Percentiles rank a stretch among this genome's conserved stretches.
Conservation (phyloP, 768 basidiomycete genomes). For the Auriscalpium microsporum region DNA sequence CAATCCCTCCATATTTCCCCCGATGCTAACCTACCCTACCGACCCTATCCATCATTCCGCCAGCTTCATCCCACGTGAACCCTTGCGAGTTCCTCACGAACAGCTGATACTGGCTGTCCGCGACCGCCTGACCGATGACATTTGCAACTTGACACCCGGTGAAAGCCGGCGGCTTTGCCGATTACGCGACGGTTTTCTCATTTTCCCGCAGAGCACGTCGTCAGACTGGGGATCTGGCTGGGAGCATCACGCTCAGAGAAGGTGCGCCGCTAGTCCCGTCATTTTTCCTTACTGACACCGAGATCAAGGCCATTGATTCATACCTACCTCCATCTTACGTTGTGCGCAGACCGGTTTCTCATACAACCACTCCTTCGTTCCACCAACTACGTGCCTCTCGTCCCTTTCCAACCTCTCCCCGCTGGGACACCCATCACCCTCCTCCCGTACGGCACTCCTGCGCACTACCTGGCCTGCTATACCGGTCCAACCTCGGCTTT, state of each 20-base stretch:
- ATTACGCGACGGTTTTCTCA: slow-evolving; percentile 56
- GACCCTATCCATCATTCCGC: slow-evolving; percentile 3
- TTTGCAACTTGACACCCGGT: slow-evolving; percentile 22
- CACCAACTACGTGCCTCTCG: slow-evolving; percentile 51
- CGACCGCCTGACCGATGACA: slow-evolving; percentile 41
- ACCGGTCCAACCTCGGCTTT: slow-evolving; percentile 56
- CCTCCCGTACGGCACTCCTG: slow-evolving; percentile 63
- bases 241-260: slow-evolving; percentile 44
- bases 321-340: slow-evolving; percentile 28
- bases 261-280: slow-evolving; percentile 25
- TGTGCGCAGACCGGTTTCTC: slow-evolving; percentile 35
- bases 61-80: slow-evolving; percentile 35
- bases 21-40: slow-evolving; percentile 3
- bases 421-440: slow-evolving; percentile 62
- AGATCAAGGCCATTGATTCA: slow-evolving; percentile 47
- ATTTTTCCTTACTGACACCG: slow-evolving; percentile 10
- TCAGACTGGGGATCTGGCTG: slow-evolving; percentile 62
- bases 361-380: slow-evolving; percentile 55
- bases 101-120: slow-evolving; percentile 60
- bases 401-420: slow-evolving; percentile 31
- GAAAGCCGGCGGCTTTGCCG: slow-evolving; percentile 34
- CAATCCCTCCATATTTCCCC: slow-evolving; percentile 12
- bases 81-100: slow-evolving; percentile 32
- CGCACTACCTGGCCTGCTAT: slow-evolving; percentile 66
- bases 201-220: slow-evolving; percentile 33